A percentile compares a stretch with the other conserved stretches of the same genome.
Evolutionary conservation across 2,329 filamentous ascomycete species (phyloP).

Genomic region (Lecanosticta acicola): DNA sequence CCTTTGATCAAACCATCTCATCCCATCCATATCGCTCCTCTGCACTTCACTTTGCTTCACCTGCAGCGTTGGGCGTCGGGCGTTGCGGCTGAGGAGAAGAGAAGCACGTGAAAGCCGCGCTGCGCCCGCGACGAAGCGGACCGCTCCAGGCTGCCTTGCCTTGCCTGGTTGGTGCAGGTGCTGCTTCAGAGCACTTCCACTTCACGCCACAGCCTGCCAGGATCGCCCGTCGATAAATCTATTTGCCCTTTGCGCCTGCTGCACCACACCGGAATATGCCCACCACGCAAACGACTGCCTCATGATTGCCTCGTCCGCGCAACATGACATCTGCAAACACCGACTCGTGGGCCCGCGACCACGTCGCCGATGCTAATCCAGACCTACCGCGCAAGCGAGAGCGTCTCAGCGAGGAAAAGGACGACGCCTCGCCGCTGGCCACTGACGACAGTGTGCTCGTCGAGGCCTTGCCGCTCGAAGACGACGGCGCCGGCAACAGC

Average conservation of each 20-base stretch:
- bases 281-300: conserved; percentile 3
- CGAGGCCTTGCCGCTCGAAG: conserved; percentile 25
- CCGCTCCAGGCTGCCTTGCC: too few species aligned
- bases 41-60: background rate
- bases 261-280: conserved; percentile 9
- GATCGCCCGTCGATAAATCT: background rate
- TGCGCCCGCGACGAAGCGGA: too few species aligned
- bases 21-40: too few species aligned
- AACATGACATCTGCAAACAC: conserved; percentile 15
- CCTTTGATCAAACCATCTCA: too few species aligned
- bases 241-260: conserved; percentile 2
- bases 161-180: too few species aligned
- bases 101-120: too few species aligned
- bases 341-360: conserved; percentile 34
- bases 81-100: too few species aligned
- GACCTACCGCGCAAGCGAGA: conserved; percentile 44
- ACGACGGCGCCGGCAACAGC: conserved; percentile 36
- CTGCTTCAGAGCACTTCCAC: too few species aligned
- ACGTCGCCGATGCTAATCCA: conserved; percentile 41
- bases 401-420: conserved; percentile 35
- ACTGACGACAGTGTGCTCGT: conserved; percentile 21
- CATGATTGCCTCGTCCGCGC: conserved; percentile 10
- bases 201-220: conserved; percentile 1
- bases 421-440: conserved; percentile 23
- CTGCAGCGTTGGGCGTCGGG: background rate